phyloP scores from a whole-genome alignment of 2,329 filamentous ascomycete genomes.

The Xylaria sp. region DNA sequence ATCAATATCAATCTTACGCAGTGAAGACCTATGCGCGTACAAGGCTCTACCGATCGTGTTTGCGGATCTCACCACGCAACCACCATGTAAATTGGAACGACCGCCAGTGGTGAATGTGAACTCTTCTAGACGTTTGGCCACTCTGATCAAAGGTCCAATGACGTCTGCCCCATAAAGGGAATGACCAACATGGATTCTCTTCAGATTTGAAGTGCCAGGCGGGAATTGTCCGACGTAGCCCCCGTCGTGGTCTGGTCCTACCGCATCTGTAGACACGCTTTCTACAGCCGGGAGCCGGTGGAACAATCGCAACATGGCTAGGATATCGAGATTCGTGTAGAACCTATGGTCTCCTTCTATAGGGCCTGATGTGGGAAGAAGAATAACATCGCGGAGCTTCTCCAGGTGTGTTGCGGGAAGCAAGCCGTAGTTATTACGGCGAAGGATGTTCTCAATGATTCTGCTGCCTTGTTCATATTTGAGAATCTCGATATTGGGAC shows the following conservation, averaged over 20 bases:
- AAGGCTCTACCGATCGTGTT: slow-evolving; percentile 18
- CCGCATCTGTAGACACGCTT: slow-evolving; percentile 19
- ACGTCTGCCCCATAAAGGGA: slow-evolving; percentile 1
- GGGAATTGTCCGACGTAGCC: slow-evolving; percentile 1
- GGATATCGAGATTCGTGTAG: slow-evolving; percentile 17
- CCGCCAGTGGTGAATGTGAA: slow-evolving; percentile 23
- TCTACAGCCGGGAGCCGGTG: slow-evolving; percentile 25
- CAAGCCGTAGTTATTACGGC: slow-evolving; percentile 27
- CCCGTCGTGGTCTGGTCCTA: background rate
- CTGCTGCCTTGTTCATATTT: slow-evolving; percentile 20
- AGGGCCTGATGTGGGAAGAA: slow-evolving; percentile 2
- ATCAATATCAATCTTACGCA: slow-evolving; percentile 26
- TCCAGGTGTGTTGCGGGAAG: slow-evolving; percentile 15
- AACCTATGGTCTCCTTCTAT: background rate
- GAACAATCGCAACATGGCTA: slow-evolving; percentile 23
- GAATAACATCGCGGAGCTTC: slow-evolving; percentile 21
- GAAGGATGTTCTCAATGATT: slow-evolving; percentile 11
- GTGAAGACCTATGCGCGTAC: slow-evolving; percentile 15
- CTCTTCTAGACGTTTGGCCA: slow-evolving; percentile 19
- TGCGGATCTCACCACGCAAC: background rate
- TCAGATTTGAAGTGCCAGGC: slow-evolving; percentile 22
- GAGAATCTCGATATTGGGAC: slow-evolving; percentile 24
- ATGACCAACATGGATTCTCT: slow-evolving; percentile 14
- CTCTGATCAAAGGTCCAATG: slow-evolving; percentile 14
- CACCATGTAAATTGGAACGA: background rate